Evolutionary conservation across 345 rosid species (phyloP).

Genomic region (Kandelia obovata): DNA sequence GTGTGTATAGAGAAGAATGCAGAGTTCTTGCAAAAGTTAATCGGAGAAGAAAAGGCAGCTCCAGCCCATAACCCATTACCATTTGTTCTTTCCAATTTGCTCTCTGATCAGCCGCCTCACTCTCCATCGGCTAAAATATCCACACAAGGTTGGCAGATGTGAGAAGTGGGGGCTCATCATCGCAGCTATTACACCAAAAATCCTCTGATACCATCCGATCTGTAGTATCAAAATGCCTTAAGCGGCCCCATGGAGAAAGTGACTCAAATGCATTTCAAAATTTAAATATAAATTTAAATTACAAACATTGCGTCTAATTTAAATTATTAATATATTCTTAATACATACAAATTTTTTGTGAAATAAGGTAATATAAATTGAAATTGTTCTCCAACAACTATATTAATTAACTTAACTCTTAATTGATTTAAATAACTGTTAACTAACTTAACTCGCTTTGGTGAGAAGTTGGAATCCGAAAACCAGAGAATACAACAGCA

Average conservation of each 20-base stretch:
- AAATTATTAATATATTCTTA: too few species aligned
- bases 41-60: slow-evolving; percentile 23
- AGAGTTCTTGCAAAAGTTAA: slow-evolving; percentile 27
- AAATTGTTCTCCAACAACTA: too few species aligned
- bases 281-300: too few species aligned
- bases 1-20: slow-evolving; percentile 27
- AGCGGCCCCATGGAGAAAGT: neutral
- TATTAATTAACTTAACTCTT: too few species aligned
- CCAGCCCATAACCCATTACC: neutral
- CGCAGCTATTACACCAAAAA: neutral
- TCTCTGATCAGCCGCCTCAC: neutral
- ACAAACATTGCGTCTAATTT: too few species aligned
- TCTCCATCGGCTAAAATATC: neutral
- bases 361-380: too few species aligned
- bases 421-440: too few species aligned
- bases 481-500: too few species aligned
- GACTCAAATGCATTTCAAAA: neutral
- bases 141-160: neutral
- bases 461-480: too few species aligned
- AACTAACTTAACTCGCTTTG: too few species aligned
- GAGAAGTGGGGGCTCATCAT: neutral
- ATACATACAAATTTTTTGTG: too few species aligned
- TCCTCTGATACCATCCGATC: neutral
- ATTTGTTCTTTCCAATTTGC: neutral
- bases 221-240: neutral